phyloP scores from a whole-genome alignment of 225 moss, liverwort and hornwort genomes.

The Pleurozium schreberi region DNA sequence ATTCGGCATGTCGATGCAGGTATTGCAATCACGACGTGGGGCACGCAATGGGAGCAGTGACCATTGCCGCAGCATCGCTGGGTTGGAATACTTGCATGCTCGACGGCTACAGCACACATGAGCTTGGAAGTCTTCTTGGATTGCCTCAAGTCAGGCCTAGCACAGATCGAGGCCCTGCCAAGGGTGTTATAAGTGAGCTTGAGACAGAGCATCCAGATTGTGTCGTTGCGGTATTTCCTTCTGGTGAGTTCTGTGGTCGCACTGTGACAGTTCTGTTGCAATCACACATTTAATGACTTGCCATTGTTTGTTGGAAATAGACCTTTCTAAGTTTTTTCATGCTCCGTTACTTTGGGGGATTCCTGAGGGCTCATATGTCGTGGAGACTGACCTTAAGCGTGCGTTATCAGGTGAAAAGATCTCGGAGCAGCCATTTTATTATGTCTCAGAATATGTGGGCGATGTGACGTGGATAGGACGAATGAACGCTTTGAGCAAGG shows the following conservation, averaged over 20 bases:
- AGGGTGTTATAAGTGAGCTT: conserved; percentile 50
- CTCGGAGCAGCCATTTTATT: conserved; percentile 13
- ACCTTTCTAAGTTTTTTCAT: not conserved
- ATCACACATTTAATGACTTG: not conserved
- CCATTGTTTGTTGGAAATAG: not conserved
- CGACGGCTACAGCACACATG: conserved; percentile 43
- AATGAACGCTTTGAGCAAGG: conserved; percentile 54
- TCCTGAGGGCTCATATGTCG: not conserved
- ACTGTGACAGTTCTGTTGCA: not conserved
- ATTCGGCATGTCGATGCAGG: conserved; percentile 27
- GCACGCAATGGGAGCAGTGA: conserved; percentile 70
- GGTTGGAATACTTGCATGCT: conserved; percentile 72
- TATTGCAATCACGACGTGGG: conserved; percentile 93
- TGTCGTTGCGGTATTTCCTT: conserved; percentile 52
- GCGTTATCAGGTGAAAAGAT: conserved; percentile 23
- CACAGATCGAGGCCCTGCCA: conserved; percentile 20
- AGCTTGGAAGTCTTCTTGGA: conserved; percentile 48
- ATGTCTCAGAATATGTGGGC: conserved; percentile 15
- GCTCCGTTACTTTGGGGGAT: not conserved
- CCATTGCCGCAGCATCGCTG: conserved; percentile 52
- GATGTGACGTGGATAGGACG: conserved; percentile 41
- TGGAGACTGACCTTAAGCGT: not conserved
- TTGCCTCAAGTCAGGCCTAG: conserved; percentile 19
- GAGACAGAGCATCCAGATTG: conserved; percentile 73
- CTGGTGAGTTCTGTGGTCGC: conserved; percentile 19